A percentile compares a stretch with the other conserved stretches of the same genome.
phyloP scores from a whole-genome alignment of 208 protist species.

The Crithidia sp. region DNA sequence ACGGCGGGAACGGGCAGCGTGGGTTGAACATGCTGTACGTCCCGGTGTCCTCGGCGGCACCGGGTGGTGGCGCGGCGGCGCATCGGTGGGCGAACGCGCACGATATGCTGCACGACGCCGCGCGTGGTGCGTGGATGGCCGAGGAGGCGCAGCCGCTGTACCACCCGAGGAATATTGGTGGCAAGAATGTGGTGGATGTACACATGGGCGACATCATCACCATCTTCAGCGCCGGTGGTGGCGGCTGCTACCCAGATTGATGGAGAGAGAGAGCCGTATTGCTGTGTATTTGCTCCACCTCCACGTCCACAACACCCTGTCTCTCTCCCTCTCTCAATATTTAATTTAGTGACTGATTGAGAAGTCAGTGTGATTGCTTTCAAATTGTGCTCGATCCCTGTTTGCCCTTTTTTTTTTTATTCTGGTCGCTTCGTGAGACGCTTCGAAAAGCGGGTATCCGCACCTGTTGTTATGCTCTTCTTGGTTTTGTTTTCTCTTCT shows the following conservation, averaged over 20 bases:
- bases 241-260: conserved; percentile 39
- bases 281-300: not conserved
- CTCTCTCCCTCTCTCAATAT: too few relatives aligned
- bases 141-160: conserved; percentile 46
- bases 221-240: conserved; percentile 60
- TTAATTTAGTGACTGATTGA: not conserved
- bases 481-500: not conserved
- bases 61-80: not conserved
- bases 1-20: conserved; percentile 70
- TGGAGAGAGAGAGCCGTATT: not conserved
- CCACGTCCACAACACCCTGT: too few relatives aligned
- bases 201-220: conserved; percentile 65
- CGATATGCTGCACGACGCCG: conserved; percentile 58
- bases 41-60: conserved; percentile 11
- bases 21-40: conserved; percentile 76
- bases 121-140: conserved; percentile 37
- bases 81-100: conserved; percentile 33
- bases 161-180: conserved; percentile 62
- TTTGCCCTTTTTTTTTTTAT: not conserved
- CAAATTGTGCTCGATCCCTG: too few relatives aligned
- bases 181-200: conserved; percentile 60
- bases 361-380: too few relatives aligned
- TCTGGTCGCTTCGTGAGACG: too few relatives aligned
- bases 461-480: not conserved
- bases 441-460: not conserved